A percentile compares a stretch with the other conserved stretches of the same genome.
Evolutionary conservation across 805 yeast genomes (phyloP).

Genomic region (Candida gorgasii): DNA sequence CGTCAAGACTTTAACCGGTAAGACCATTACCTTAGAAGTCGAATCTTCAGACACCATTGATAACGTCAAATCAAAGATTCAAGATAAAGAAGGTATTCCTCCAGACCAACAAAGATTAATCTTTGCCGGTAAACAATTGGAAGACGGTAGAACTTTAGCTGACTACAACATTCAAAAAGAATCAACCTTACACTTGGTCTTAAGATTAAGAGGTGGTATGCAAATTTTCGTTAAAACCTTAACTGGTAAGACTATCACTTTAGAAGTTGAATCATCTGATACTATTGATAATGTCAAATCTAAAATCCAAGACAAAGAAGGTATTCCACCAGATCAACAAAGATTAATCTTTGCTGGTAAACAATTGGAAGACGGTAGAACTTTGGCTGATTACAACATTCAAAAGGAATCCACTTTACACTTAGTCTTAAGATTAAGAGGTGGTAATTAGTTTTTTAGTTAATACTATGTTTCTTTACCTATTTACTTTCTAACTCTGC

Average conservation of each 20-base stretch:
- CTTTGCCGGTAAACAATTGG: conserved; percentile 97
- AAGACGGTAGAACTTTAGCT: conserved; percentile 93
- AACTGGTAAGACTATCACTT: conserved; percentile 71
- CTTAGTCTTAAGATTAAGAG: conserved; percentile 95
- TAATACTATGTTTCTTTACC: neutral
- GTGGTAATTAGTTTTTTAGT: conserved; percentile 53
- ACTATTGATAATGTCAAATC: conserved; percentile 96
- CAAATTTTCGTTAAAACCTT: conserved; percentile 60
- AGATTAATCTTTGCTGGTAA: conserved; percentile 97
- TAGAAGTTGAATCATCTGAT: conserved; percentile 97
- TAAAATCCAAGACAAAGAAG: conserved; percentile 96
- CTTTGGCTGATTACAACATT: conserved; percentile 95
- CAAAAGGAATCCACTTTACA: conserved; percentile 97
- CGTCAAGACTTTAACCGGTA: conserved; percentile 61
- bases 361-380: conserved; percentile 96
- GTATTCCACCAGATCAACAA: conserved; percentile 98
- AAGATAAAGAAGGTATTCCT: conserved; percentile 97
- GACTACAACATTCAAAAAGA: conserved; percentile 99
- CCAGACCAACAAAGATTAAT: conserved; percentile 97
- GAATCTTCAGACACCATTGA: conserved; percentile 98
- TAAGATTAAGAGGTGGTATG: conserved; percentile 97
- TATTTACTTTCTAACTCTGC: conserved; percentile 24
- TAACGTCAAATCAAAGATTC: conserved; percentile 94
- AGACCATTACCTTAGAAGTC: conserved; percentile 85
- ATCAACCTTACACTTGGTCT: conserved; percentile 92